A percentile compares a stretch with the other conserved stretches of the same genome.
phyloP scores from a whole-genome alignment of 2,329 filamentous ascomycete species.

The Ustilaginoidea virens region DNA sequence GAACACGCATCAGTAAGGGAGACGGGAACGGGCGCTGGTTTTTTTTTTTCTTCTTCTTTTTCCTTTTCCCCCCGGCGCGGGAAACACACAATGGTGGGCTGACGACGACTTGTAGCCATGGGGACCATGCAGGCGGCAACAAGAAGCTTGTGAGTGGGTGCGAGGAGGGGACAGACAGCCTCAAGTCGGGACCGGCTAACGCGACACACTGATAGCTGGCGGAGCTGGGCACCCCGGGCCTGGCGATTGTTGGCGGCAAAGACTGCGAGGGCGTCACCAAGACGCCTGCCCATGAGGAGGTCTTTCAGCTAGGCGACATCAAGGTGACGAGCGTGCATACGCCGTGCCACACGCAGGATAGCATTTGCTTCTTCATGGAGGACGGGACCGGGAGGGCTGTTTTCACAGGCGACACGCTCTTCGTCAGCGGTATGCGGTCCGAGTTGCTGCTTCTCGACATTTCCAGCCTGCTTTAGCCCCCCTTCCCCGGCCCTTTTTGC shows the following conservation, averaged over 20 bases:
- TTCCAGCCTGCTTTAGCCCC: too few species aligned
- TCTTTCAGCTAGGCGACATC: conserved; percentile 73
- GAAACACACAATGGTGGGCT: too few species aligned
- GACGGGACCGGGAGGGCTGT: conserved; percentile 63
- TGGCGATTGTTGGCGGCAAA: conserved; percentile 76
- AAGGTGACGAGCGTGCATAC: conserved; percentile 80
- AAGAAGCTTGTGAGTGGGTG: conserved; percentile 41
- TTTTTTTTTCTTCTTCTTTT: too few species aligned
- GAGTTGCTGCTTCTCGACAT: too few species aligned
- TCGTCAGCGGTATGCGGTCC: conserved; percentile 57
- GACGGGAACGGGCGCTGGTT: too few species aligned
- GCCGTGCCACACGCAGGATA: conserved; percentile 95
- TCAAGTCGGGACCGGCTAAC: too few species aligned
- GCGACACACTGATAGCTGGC: conserved; percentile 13
- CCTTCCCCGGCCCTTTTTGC: too few species aligned
- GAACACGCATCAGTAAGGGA: conserved; percentile 90
- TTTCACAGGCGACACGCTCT: conserved; percentile 92
- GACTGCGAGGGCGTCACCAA: conserved; percentile 68
- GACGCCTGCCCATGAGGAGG: conserved; percentile 60
- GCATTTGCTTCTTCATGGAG: conserved; percentile 87
- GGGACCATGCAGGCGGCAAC: conserved; percentile 91
- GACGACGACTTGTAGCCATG: conserved; percentile 46
- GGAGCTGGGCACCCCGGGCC: conserved; percentile 37
- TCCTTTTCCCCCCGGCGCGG: too few species aligned
- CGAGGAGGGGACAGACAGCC: too few species aligned